phyloP scores from a whole-genome alignment of 495 filamentous ascomycete genomes.

The Sabuloglossum arenarium region DNA sequence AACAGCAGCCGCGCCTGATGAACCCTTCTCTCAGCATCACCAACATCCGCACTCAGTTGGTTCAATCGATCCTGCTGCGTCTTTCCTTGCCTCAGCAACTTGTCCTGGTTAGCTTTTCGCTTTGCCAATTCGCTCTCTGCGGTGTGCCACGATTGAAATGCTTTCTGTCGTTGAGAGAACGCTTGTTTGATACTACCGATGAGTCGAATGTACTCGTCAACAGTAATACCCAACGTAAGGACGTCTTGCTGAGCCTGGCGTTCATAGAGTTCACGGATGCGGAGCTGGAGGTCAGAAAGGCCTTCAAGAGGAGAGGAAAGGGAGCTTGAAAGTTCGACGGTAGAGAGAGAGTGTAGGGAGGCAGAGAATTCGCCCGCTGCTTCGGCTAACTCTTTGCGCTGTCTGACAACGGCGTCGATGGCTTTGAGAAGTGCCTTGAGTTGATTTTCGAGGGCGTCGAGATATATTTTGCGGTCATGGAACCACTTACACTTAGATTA shows the following conservation, averaged over 20 bases:
- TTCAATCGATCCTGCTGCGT: slow-evolving; percentile 87
- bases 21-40: slow-evolving; percentile 81
- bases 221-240: slow-evolving; percentile 85
- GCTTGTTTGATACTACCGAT: slow-evolving; percentile 86
- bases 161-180: slow-evolving; percentile 81
- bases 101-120: slow-evolving; percentile 68
- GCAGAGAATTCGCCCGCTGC: slow-evolving; percentile 81
- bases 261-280: slow-evolving; percentile 86
- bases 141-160: slow-evolving; percentile 77
- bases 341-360: slow-evolving; percentile 72
- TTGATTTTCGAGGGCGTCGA: slow-evolving; percentile 88
- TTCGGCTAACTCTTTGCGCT: slow-evolving; percentile 82
- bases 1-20: slow-evolving; percentile 78
- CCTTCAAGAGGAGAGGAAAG: slow-evolving; percentile 75
- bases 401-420: slow-evolving; percentile 75
- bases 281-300: slow-evolving; percentile 77
- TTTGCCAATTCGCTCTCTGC: slow-evolving; percentile 81
- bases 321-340: slow-evolving; percentile 74
- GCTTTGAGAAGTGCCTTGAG: slow-evolving; percentile 85
- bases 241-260: slow-evolving; percentile 95
- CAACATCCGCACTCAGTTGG: slow-evolving; percentile 78
- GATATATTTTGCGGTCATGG: slow-evolving; percentile 82
- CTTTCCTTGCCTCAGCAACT: slow-evolving; percentile 77
- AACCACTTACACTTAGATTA: slow-evolving; percentile 48
- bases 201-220: slow-evolving; percentile 93